These are phyloP conservation scores for Claviceps fusiformis DNA, from an alignment of 2,329 filamentous ascomycete species.

Conservation along the genomic window DNA sequence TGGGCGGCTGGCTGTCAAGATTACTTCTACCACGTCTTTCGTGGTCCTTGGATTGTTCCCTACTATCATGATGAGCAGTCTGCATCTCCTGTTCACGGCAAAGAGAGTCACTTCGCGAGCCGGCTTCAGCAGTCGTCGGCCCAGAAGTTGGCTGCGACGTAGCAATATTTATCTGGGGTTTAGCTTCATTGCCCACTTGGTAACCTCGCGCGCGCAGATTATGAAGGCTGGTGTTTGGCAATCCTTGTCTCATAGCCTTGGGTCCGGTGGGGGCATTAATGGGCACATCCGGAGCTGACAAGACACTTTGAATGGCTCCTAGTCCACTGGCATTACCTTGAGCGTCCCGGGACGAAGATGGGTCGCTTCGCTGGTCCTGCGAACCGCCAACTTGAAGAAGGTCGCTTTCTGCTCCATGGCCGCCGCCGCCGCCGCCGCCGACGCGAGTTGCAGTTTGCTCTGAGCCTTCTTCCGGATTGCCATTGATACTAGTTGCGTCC, in stretches of 20 bases:
- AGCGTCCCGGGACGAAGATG: conserved; percentile 16
- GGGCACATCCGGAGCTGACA: conserved; percentile 30
- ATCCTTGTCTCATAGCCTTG: conserved; percentile 83
- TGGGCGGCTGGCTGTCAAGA: conserved; percentile 9
- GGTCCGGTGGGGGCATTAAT: conserved; percentile 79
- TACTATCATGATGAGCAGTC: conserved; percentile 12
- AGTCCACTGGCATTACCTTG: conserved; percentile 16
- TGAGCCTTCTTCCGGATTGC: conserved; percentile 14
- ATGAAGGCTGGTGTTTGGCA: conserved; percentile 67
- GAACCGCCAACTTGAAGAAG: conserved; percentile 4
- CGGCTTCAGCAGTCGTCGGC: conserved; percentile 5
- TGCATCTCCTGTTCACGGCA: conserved; percentile 24
- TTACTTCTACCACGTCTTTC: conserved; percentile 13
- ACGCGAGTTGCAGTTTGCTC: conserved; percentile 9
- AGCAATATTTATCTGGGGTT: conserved; percentile 13
- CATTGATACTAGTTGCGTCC: conserved; percentile 7
- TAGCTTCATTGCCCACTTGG: conserved; percentile 30
- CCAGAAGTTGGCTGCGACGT: conserved; percentile 4
- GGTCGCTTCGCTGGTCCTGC: conserved; percentile 11
- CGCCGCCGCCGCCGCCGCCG: conserved; percentile 1
- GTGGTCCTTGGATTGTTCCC: conserved; percentile 17
- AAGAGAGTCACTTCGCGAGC: conserved; percentile 35
- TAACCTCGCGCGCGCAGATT: conserved; percentile 44
- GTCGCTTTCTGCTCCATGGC: conserved; percentile 6
- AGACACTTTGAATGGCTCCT: conserved; percentile 19